Base-by-base conservation (phyloP, 2,329 filamentous ascomycete genomes). In the Ophiostoma novo-ulmi region DNA sequence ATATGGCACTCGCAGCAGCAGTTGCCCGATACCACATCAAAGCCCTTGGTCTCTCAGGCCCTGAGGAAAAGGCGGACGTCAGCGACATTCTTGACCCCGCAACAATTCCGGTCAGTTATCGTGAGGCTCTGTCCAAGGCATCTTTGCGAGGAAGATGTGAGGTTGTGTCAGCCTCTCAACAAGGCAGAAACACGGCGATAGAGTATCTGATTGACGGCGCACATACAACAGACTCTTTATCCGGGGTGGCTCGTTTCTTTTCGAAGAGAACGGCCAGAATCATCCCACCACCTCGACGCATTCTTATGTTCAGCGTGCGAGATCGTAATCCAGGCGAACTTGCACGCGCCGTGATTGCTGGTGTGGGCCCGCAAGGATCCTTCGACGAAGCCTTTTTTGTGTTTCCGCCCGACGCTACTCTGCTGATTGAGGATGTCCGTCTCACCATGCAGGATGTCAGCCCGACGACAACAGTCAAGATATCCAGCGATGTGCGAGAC, bases 171-270 rank as follows among this genome's bases (percentile, higher is more conserved):
- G 3, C 35, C 7, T 36, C 20, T 36, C 61, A 3, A n/a, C 35
- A 36, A n/a, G 31, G 35, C 31, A 38, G 86, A 88, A 7, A 91
- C 92, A 6, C 91, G 92, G 82, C 86, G 91, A 55, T 70, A 13
- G 67, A 72, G 17, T 99, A 94, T 94, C 91, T 94, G 77, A 87
- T 99, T 26, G 95, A 99, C 77, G 94, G 95, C 10, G 95, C 93
- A 2, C 95, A 99, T 79, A 99, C 94, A 0, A 84, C 91, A 3
- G 94, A 98, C 77, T 97, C 93, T 77, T 89, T 99, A 70, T 87
- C 90, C 73, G 86, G 92, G 74, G 92, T 93, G 5, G 89, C 89
- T 0, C 86, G 87, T 73, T 97, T 94, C 94, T 98, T 97, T 69
- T 78, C 79, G 11, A 11, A 41, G 22, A 68, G 10, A 6, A 22